These are phyloP conservation scores for Guadua angustifolia DNA, from an alignment of 176 grass and related monocot species.

Conservation along the genomic window DNA sequence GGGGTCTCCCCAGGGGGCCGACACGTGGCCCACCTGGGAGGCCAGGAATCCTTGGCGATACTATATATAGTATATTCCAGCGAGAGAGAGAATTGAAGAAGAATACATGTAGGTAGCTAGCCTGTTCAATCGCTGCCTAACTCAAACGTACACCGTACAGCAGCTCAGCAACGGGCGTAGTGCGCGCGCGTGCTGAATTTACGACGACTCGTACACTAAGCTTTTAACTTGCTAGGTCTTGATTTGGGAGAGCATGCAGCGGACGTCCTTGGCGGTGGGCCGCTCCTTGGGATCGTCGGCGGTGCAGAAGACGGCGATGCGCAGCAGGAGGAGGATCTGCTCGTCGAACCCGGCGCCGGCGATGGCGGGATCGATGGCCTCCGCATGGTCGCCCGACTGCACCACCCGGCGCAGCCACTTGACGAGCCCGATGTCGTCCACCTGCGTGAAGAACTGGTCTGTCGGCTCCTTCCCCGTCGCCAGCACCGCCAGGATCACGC, in stretches of 20 bases:
- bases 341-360: slow-evolving; percentile 56
- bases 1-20: too few relatives aligned
- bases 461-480: slow-evolving; percentile 77
- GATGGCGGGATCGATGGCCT: slow-evolving; percentile 59
- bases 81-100: neutral
- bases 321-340: slow-evolving; percentile 69
- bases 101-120: neutral
- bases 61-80: too few relatives aligned
- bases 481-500: slow-evolving; percentile 80
- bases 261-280: slow-evolving; percentile 69
- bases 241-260: slow-evolving; percentile 70
- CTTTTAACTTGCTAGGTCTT: neutral
- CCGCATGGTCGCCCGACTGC: slow-evolving; percentile 16
- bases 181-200: neutral
- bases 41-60: too few relatives aligned
- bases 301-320: slow-evolving; percentile 77
- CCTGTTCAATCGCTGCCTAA: neutral
- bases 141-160: neutral
- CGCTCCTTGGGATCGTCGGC: slow-evolving; percentile 61
- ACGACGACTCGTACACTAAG: neutral
- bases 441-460: slow-evolving; percentile 67
- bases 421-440: slow-evolving; percentile 65
- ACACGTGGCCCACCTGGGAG: too few relatives aligned
- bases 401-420: slow-evolving; percentile 62
- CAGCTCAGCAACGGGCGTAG: neutral